Evolutionary conservation across 1,284 basidiomycete genomes (phyloP).

Genomic region (Papiliotrema nemorosa): DNA sequence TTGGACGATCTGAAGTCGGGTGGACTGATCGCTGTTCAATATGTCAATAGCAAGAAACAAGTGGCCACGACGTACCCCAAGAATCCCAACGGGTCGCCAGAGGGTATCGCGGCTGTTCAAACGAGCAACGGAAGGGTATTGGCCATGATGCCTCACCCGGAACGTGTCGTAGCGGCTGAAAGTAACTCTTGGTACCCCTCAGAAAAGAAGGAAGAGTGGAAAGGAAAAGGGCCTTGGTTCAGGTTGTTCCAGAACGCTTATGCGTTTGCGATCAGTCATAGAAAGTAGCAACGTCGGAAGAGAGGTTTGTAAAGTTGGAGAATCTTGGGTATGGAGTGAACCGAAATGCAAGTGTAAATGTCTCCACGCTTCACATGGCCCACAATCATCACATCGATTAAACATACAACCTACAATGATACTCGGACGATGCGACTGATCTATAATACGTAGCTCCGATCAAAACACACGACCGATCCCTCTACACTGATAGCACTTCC

Average conservation of each 20-base stretch:
- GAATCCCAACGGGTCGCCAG: slow-evolving; percentile 91
- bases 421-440: too few species aligned
- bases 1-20: slow-evolving; percentile 52
- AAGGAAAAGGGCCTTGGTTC: slow-evolving; percentile 86
- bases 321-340: too few species aligned
- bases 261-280: slow-evolving; percentile 38
- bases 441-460: too few species aligned
- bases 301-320: too few species aligned
- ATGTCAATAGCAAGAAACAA: slow-evolving; percentile 64
- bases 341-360: too few species aligned
- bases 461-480: slow-evolving; percentile 39
- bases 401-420: too few species aligned
- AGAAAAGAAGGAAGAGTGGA: slow-evolving; percentile 58
- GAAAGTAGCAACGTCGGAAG: slow-evolving; percentile 10
- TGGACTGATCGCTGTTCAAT: slow-evolving; percentile 67
- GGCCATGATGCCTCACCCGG: slow-evolving; percentile 94
- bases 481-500: slow-evolving; percentile 31
- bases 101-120: slow-evolving; percentile 83
- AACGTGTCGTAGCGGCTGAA: slow-evolving; percentile 70
- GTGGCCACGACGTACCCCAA: slow-evolving; percentile 78
- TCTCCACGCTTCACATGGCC: too few species aligned
- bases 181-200: slow-evolving; percentile 82
- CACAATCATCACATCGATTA: too few species aligned
- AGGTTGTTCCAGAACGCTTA: slow-evolving; percentile 86
- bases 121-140: slow-evolving; percentile 82